Base-by-base conservation (phyloP, 768 basidiomycete species). In the Xerocomellus amylosporus region DNA sequence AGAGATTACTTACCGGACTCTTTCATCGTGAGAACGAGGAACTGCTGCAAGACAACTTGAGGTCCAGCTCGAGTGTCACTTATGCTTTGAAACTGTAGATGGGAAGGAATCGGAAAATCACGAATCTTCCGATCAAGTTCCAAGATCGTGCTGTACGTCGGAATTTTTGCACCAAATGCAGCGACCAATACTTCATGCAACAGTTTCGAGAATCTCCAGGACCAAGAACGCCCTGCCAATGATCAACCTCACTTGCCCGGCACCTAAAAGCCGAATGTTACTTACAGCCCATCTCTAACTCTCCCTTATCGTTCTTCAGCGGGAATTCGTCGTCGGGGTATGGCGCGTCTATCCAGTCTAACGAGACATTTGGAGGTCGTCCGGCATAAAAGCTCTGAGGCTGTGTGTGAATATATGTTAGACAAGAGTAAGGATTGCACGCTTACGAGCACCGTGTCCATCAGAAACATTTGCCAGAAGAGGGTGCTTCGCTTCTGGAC, bases 391-490 rank as follows among this genome's bases (percentile, higher is more conserved):
- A 83, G 57, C 84, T 86, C 86, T 88, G 54, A 9, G 9, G 10
- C 8, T 1, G 13, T 8, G 15, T 24, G 31, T 48, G 28, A 51
- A 40, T 49, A 33, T 41, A 8, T 5, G 4, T 28, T 36, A 40
- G 24, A 34, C 13, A 36, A 9, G 6, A 33, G 5, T 3, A 17
- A 33, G n/a, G 17, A 4, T 30, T 58, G 71, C 19, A 12, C 8
- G 19, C 65, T 62, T 60, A 89, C 88, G 37, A 79, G 68, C 77
- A 80, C 82, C 0, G 84, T 83, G 60, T 89, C 88, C 28, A 80
- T 64, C 24, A 74, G 59, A 61, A 85, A 88, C n/a, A 88, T 65
- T 45, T 85, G 80, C 85, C 87, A 90, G 64, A 88, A 88, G 12
- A 85, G 70, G 20, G 74, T 74, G 49, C 74, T 78, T 17, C 87